phyloP scores from a whole-genome alignment of 495 filamentous ascomycete genomes.

The Penicillium robsamsonii region DNA sequence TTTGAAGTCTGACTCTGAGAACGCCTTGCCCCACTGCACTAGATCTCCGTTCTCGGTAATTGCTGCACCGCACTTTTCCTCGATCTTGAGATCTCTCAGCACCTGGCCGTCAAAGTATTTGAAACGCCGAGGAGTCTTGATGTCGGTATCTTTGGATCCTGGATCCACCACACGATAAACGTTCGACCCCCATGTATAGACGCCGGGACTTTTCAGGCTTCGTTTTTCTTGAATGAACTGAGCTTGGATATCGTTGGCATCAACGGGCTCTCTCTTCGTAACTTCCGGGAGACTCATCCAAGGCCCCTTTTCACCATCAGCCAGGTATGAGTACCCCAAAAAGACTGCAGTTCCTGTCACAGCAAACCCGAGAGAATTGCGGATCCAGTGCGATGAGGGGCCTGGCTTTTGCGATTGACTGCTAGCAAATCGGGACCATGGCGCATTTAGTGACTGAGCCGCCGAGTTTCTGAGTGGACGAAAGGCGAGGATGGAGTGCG shows the following conservation, averaged over 20 bases:
- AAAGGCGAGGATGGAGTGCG: conserved; percentile 20
- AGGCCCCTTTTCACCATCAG: conserved; percentile 18
- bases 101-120: conserved; percentile 81
- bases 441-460: conserved; percentile 23
- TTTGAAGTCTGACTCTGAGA: conserved; percentile 52
- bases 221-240: conserved; percentile 83
- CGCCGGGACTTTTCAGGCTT: conserved; percentile 84
- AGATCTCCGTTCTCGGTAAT: conserved; percentile 86
- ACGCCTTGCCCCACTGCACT: conserved; percentile 86
- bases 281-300: conserved; percentile 21
- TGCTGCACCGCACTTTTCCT: conserved; percentile 79
- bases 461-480: conserved; percentile 19
- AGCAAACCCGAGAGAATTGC: conserved; percentile 36
- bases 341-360: conserved; percentile 37
- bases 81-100: conserved; percentile 83
- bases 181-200: conserved; percentile 94
- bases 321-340: conserved; percentile 37
- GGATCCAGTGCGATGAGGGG: conserved; percentile 33
- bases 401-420: conserved; percentile 19
- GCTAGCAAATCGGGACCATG: conserved; percentile 36
- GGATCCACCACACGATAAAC: conserved; percentile 80
- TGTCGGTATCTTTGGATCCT: conserved; percentile 66
- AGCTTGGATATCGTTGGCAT: conserved; percentile 60
- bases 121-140: conserved; percentile 80
- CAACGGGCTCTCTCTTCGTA: conserved; percentile 23